Evolutionary conservation across 768 basidiomycete species (phyloP).

Genomic region (Auricularia auricula-judae): DNA sequence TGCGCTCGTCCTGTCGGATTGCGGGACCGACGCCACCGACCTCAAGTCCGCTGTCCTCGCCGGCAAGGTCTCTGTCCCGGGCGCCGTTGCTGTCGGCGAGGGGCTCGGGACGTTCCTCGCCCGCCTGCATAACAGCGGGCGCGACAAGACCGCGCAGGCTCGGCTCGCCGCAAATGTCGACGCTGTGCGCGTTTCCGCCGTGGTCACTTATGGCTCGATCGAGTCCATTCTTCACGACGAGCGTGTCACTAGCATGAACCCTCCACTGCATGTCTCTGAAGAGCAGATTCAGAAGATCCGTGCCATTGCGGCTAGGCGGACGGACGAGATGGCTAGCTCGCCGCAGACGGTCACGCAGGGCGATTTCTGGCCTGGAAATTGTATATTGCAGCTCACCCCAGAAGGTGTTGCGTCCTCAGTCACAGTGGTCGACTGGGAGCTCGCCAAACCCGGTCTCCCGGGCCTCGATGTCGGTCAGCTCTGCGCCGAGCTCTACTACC

Average conservation of each 20-base stretch:
- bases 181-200: constrained; percentile 30
- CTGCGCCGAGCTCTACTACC: constrained; percentile 44
- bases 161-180: constrained; percentile 30
- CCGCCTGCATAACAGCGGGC: constrained; percentile 38
- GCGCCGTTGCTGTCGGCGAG: constrained; percentile 35
- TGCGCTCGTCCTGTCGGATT: constrained; percentile 52
- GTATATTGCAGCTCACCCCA: constrained; percentile 28
- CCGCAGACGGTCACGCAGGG: constrained; percentile 30
- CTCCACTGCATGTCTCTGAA: constrained; percentile 28
- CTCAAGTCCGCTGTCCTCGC: constrained; percentile 32
- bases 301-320: constrained; percentile 9
- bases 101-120: constrained; percentile 47
- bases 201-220: constrained; percentile 34
- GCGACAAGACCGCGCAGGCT: constrained; percentile 14
- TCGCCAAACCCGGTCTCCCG: constrained; percentile 43
- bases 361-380: constrained; percentile 66
- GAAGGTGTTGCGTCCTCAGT: constrained; percentile 10
- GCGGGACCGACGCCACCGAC: constrained; percentile 23
- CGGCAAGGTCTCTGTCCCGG: constrained; percentile 14
- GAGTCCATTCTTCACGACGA: constrained; percentile 15
- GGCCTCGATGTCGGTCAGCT: constrained; percentile 56
- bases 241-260: constrained; percentile 10
- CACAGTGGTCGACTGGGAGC: constrained; percentile 56
- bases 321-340: constrained; percentile 18
- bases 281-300: constrained; percentile 18